A percentile compares a stretch with the other conserved stretches of the same genome.
Conservation (phyloP, 192 early-diverging fungal species). For the Gorgonomyces haynaldii region DNA sequence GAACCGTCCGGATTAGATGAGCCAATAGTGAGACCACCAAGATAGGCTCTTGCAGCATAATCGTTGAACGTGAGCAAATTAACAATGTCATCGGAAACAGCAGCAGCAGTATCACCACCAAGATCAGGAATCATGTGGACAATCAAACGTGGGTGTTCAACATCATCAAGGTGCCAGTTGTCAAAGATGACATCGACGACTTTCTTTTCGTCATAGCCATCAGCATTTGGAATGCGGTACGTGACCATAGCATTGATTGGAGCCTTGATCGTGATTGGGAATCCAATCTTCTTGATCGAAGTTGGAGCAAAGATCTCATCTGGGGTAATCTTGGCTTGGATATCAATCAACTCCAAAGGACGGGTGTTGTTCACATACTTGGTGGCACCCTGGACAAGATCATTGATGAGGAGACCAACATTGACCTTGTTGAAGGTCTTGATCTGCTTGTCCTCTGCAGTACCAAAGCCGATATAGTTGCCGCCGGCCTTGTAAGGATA, state of each 20-base stretch:
- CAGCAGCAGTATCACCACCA: background rate
- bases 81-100: background rate
- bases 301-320: background rate
- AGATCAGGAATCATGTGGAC: background rate
- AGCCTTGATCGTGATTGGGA: no score
- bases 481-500: background rate
- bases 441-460: background rate
- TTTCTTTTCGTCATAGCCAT: no score
- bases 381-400: background rate
- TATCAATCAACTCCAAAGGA: conserved; percentile 3
- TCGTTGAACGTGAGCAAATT: conserved; percentile 4
- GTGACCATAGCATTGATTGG: no score
- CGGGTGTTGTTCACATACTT: conserved; percentile 1
- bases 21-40: background rate
- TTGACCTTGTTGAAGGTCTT: conserved; percentile 1
- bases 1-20: background rate
- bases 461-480: conserved; percentile 1
- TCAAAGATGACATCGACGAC: no score
- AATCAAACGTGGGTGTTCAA: background rate
- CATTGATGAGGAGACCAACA: background rate
- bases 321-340: background rate
- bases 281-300: no score
- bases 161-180: background rate
- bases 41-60: background rate
- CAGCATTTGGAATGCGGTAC: no score